phyloP scores from a whole-genome alignment of 768 basidiomycete genomes.

The Tylopilus vinaceipallidus region DNA sequence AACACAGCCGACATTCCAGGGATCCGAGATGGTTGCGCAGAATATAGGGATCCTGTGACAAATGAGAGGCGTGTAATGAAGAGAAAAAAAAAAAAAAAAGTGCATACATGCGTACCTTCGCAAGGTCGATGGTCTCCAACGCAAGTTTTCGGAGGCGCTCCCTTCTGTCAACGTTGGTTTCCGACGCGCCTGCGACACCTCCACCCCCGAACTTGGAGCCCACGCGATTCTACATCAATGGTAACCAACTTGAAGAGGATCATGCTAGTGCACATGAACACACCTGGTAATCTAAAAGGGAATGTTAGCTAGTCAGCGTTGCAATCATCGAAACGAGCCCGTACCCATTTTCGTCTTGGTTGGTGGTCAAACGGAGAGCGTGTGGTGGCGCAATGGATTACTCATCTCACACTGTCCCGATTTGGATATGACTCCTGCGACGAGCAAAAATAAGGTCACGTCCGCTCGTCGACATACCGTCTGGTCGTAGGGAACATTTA shows the following conservation, averaged over 20 bases:
- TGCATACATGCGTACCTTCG: conserved; percentile 62
- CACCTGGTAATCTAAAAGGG: conserved; percentile 65
- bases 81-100: too few relatives aligned
- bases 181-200: conserved; percentile 92
- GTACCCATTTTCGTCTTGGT: conserved; percentile 32
- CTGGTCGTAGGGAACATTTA: too few relatives aligned
- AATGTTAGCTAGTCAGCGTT: conserved; percentile 5
- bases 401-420: conserved; percentile 7
- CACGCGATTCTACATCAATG: conserved; percentile 74
- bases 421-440: conserved; percentile 1
- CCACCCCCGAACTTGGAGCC: conserved; percentile 96
- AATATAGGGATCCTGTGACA: conserved; percentile 87
- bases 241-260: not conserved
- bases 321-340: not conserved
- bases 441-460: conserved; percentile 15
- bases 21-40: conserved; percentile 98
- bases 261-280: conserved; percentile 6
- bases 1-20: conserved; percentile 94
- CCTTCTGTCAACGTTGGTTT: conserved; percentile 92
- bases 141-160: conserved; percentile 95
- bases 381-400: not conserved
- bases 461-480: too few relatives aligned
- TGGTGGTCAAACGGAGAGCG: conserved; percentile 1
- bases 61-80: conserved; percentile 6
- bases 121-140: conserved; percentile 95